Evolutionary conservation across 129 eudicot species (phyloP).

Genomic region (Erigeron canadensis): DNA sequence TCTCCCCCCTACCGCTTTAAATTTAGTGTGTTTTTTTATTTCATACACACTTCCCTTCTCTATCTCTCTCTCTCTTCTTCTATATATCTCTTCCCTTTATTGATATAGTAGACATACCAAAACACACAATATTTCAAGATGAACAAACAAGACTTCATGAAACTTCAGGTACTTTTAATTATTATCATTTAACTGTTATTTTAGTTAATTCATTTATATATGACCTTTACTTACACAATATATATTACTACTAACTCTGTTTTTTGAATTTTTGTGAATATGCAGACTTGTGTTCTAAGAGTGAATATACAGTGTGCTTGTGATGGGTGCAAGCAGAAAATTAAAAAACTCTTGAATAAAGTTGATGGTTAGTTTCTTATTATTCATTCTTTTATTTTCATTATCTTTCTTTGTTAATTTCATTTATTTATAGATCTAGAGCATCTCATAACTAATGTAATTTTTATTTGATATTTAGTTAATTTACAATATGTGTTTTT

Average conservation of each 20-base stretch:
- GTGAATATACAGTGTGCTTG: slow-evolving; percentile 75
- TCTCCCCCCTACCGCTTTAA: slow-evolving; percentile 39
- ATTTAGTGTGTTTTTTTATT: background rate
- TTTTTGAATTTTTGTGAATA: background rate
- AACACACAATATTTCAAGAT: background rate
- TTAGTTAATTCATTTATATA: background rate
- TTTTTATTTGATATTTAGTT: no score
- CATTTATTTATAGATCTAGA: no score
- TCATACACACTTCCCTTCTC: background rate
- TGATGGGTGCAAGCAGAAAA: slow-evolving; percentile 83
- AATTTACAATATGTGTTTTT: no score
- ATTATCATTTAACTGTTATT: no score
- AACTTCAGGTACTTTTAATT: slow-evolving; percentile 59
- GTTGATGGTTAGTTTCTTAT: slow-evolving; percentile 59
- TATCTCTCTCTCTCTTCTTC: background rate
- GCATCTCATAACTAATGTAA: no score
- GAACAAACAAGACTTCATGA: slow-evolving; percentile 69
- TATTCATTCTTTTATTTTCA: background rate
- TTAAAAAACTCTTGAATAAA: slow-evolving; percentile 61
- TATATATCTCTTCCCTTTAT: slow-evolving; percentile 7
- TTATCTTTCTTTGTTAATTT: background rate
- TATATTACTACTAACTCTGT: background rate
- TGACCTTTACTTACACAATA: background rate
- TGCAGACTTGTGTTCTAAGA: slow-evolving; percentile 75
- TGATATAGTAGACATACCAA: background rate